Base-by-base conservation (phyloP, 2,329 filamentous ascomycete species). In the Geosmithia morbida region DNA sequence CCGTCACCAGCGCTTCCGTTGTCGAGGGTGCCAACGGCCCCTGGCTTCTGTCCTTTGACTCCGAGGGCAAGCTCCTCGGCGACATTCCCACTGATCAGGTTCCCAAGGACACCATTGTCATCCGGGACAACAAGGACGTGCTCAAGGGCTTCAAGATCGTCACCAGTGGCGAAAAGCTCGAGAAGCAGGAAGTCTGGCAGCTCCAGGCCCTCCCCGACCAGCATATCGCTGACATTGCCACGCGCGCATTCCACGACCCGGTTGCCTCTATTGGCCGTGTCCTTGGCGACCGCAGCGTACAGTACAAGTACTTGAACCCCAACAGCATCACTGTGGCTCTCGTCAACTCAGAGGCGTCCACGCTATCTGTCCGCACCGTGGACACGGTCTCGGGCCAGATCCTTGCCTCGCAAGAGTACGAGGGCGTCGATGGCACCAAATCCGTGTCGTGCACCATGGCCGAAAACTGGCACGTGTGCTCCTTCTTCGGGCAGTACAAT, bases 261-360 rank as follows among this genome's bases (percentile, higher is more conserved):
- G 81, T 97, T 44, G 90, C 92, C 2, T 97, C 92, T 1, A 95
- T 98, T 55, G 92, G 92, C 10, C 87, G 87, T 50, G 92, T 97
- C 1, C 76, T 98, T 19, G 89, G 88, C 22, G 85, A 98, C 58
- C 79, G 92, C 42, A 82, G 81, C n/a, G 92, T 98, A 44, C 77
- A 90, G 52, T 98, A 98, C 77, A 98, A 98, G 67, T 97, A 97
- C 61, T 69, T 98, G 41, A 95, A 94, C 66, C 80, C 86, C 0
- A 96, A 94, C 64, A 75, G 87, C 7, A 71, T 88, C 2, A 74
- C 97, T 1, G 71, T 95, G 43, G 85, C 85, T 1, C 73, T 85
- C 1, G 66, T 81, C 2, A 73, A 83, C 33, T 74, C 82, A 19
- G 66, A 69, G 11, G 58, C 71, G 2, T 72, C 69, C 3, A 73